Evolutionary conservation across 257 asterid species (phyloP).

Genomic region (Sherardia arvensis): DNA sequence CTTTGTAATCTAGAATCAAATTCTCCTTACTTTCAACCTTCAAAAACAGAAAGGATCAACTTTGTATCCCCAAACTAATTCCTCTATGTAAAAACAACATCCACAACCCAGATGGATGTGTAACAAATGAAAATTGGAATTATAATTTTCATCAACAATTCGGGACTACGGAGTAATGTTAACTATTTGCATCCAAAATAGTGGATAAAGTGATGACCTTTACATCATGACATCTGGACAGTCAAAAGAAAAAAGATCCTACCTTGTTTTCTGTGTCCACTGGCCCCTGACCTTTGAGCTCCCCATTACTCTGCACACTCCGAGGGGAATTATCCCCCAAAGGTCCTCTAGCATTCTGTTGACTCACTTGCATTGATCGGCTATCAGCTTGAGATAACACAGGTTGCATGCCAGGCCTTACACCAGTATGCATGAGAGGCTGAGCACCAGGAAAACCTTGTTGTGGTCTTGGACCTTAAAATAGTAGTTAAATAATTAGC

Average conservation of each 20-base stretch:
- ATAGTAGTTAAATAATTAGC: slow-evolving; percentile 9
- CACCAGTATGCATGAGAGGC: slow-evolving; percentile 45
- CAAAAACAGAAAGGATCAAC: slow-evolving; percentile 21
- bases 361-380: slow-evolving; percentile 43
- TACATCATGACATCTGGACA: neutral
- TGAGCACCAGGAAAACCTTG: slow-evolving; percentile 53
- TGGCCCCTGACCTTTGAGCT: slow-evolving; percentile 40
- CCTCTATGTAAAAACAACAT: neutral
- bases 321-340: slow-evolving; percentile 36
- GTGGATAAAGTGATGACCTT: neutral
- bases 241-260: slow-evolving; percentile 13
- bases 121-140: neutral
- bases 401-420: slow-evolving; percentile 62
- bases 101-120: slow-evolving; percentile 7
- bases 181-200: neutral
- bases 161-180: neutral
- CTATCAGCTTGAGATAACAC: slow-evolving; percentile 51
- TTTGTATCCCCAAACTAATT: slow-evolving; percentile 9
- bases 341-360: slow-evolving; percentile 36
- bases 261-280: slow-evolving; percentile 55
- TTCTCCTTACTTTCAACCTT: slow-evolving; percentile 74
- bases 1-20: slow-evolving; percentile 74
- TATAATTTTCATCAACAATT: too few species aligned
- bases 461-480: slow-evolving; percentile 58
- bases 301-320: slow-evolving; percentile 48